Evolutionary conservation across 2,329 filamentous ascomycete genomes (phyloP).

Genomic region (Pestalotiopsis sp.): DNA sequence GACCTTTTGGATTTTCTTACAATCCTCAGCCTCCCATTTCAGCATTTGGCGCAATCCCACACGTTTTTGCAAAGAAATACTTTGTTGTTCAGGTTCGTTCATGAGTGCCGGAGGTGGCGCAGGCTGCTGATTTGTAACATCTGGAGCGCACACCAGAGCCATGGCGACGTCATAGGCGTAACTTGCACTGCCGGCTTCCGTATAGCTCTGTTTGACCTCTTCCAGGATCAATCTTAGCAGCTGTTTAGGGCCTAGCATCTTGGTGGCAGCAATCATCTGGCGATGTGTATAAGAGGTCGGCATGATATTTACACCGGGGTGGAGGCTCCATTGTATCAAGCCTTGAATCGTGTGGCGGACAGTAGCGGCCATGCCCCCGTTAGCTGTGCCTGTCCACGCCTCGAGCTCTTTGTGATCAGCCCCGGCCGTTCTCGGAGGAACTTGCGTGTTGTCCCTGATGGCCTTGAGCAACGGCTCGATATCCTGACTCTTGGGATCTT

Average conservation of each 20-base stretch:
- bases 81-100: slow-evolving; percentile 32
- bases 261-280: slow-evolving; percentile 63
- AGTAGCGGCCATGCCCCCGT: slow-evolving; percentile 57
- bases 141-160: slow-evolving; percentile 69
- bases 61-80: slow-evolving; percentile 37
- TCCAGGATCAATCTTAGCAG: slow-evolving; percentile 66
- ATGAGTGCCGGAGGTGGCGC: slow-evolving; percentile 31
- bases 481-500: slow-evolving; percentile 67
- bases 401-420: slow-evolving; percentile 69
- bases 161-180: slow-evolving; percentile 70
- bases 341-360: slow-evolving; percentile 63
- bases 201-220: slow-evolving; percentile 62
- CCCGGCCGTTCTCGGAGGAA: slow-evolving; percentile 62
- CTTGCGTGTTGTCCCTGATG: slow-evolving; percentile 60
- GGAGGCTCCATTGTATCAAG: slow-evolving; percentile 68
- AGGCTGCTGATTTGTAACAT: slow-evolving; percentile 48
- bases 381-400: slow-evolving; percentile 60
- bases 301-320: slow-evolving; percentile 55
- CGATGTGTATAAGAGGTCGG: slow-evolving; percentile 73
- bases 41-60: slow-evolving; percentile 64
- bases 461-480: slow-evolving; percentile 69
- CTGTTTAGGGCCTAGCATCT: slow-evolving; percentile 62
- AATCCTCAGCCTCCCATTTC: slow-evolving; percentile 58
- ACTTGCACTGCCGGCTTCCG: slow-evolving; percentile 58
- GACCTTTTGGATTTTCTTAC: slow-evolving; percentile 55